Evolutionary conservation across 495 filamentous ascomycete genomes (phyloP), one percentile per base, ranked within the genome.

Genomic region (Staphylotrichum longicolle): DNA sequence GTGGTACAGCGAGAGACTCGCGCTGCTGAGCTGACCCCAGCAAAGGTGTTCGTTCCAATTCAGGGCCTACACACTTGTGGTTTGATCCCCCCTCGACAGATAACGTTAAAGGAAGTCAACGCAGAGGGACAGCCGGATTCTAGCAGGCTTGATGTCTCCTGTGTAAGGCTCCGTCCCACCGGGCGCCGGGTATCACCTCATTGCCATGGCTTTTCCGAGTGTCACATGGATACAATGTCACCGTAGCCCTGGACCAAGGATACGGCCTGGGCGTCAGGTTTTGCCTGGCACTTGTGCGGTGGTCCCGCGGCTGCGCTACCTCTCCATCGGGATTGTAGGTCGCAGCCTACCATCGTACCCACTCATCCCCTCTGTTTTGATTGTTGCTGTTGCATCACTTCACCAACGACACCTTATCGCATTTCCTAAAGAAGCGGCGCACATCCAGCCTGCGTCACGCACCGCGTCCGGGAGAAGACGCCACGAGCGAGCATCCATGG

Each of bases 391-490:
- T 55, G 52, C 56, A 63, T 39, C 37, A 39, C 6, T 39, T 10
- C 41, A 44, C 9, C 27, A 55, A 20, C 33, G 49, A 10, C 30
- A 34, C 46, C 20, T 27, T 15, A 3, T 37, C 32, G n/a, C n/a
- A 34, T n/a, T 56, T 30, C 35, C 51, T 15, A 30, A 61, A 32
- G n/a, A 5, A 55, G 32, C 27, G 7, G 27, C 30, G 44, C 52
- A 56, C 42, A 40, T 59, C 12, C 27, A 39, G 46, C 39, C 40
- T 59, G 49, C 61, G 49, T 56, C 58, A 58, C 37, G 47, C 48
- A 41, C 9, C 11, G 15, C 30, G 1, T 5, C 5, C 8, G 10
- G 44, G 14, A 48, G 44, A 12, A 27, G 8, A 56, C 27, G 41
- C 41, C 41, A 56, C 40, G 27, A 46, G 41, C 60, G 20, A 46